Evolutionary conservation across 345 rosid genomes (phyloP), one percentile per base, ranked within the genome.

Genomic region (Hypericum perforatum): DNA sequence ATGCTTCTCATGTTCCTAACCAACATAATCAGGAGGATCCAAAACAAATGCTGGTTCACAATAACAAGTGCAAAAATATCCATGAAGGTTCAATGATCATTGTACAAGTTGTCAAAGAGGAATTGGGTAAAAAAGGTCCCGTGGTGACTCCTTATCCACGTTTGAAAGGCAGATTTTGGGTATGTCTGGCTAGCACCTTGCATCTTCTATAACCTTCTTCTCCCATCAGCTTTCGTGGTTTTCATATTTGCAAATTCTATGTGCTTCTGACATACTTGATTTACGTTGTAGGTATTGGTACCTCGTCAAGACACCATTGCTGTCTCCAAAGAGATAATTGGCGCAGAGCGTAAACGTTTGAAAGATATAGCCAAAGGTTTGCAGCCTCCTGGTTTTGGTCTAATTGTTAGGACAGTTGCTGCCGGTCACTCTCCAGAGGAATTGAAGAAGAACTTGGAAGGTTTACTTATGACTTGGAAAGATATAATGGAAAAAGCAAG

Each of bases 21-120:
- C 64, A 54, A 36, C 69, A 52, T 47, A 71, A 60, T 63, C 54
- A 47, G 52, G 73, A 80, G 57, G 64, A 54, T 49, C 56, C 68
- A 53, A 61, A 68, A 60, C 61, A 15, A 45, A 41, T 49, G 48
- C 61, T 51, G 9, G 46, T 53, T 44, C 60, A 57, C 45, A 84
- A 66, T 70, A 79, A 78, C 55, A 82, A 73, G 66, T 91, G 98
- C 96, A 41, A 55, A 66, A 78, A 73, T 65, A 90, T 91, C 65
- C 78, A 79, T 32, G 82, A 76, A 68, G 98, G 98, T 47, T 87
- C 95, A 74, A 91, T 87, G 63, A 76, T 91, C 53, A 75, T 87
- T 74, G 98, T 87, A 59, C 98, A 91, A 76, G 95, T 91, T 63
- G 94, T 87, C 71, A 91, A 87, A 76, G 98, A 91, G 77, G 98